Conservation (phyloP, 805 yeast genomes). For the Myxozyma mucilagina region DNA sequence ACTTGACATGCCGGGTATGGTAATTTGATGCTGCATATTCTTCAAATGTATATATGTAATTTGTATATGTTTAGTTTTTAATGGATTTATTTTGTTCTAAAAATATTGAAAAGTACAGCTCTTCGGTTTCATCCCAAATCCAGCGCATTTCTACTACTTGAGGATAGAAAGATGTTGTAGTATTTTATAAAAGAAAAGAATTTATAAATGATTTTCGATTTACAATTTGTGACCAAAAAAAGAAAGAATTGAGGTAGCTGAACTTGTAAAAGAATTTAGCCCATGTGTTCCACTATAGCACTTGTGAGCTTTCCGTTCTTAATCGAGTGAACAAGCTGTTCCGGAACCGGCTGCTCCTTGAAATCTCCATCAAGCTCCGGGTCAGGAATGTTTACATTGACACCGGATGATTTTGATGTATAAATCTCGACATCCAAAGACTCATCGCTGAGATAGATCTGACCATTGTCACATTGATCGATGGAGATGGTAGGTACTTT, state of each 20-base stretch:
- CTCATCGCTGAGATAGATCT: constrained; percentile 70
- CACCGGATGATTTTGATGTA: constrained; percentile 80
- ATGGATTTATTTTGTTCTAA: background rate
- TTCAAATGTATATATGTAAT: background rate
- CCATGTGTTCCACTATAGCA: constrained; percentile 79
- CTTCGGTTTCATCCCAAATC: background rate
- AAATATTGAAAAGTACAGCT: background rate
- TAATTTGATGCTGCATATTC: background rate
- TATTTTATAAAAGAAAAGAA: too few species aligned
- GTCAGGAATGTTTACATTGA: constrained; percentile 81
- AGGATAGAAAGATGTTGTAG: too few species aligned
- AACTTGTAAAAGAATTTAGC: constrained; percentile 43
- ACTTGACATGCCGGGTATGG: background rate
- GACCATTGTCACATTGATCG: constrained; percentile 87
- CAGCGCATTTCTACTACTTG: background rate
- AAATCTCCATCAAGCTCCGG: constrained; percentile 68
- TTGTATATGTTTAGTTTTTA: background rate
- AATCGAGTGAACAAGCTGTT: constrained; percentile 79
- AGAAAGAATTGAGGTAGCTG: background rate
- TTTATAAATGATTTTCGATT: too few species aligned
- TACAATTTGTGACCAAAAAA: background rate
- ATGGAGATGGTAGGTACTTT: constrained; percentile 77
- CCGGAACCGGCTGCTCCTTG: constrained; percentile 83
- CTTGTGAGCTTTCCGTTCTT: constrained; percentile 60
- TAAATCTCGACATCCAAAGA: constrained; percentile 75